phyloP scores from a whole-genome alignment of 306 rosid genomes.

The Malus asiatica region DNA sequence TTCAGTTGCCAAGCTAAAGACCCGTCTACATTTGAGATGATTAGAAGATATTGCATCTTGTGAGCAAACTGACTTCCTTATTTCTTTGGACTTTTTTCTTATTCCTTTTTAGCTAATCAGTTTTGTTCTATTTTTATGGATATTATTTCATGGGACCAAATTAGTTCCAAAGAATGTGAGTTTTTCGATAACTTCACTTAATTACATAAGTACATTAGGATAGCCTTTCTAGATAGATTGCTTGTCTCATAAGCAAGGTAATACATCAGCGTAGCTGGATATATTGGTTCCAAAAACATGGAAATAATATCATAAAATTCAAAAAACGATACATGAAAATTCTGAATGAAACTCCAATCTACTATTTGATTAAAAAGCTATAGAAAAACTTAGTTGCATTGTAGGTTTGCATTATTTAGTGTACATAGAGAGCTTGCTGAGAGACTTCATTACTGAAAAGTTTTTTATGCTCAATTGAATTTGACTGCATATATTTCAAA shows the following conservation, averaged over 20 bases:
- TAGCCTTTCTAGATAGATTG: background rate
- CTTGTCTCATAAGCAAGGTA: background rate
- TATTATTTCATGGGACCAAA: background rate
- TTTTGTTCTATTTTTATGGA: background rate
- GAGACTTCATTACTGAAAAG: background rate
- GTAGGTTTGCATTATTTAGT: background rate
- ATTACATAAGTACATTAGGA: background rate
- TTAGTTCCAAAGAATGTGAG: background rate
- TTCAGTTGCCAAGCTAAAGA: constrained; percentile 75
- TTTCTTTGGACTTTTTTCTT: background rate
- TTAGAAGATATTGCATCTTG: constrained; percentile 49
- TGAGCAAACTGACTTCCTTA: constrained; percentile 33
- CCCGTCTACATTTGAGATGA: constrained; percentile 59
- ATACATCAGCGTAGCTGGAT: too few relatives aligned
- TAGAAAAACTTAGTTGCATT: background rate
- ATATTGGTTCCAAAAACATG: background rate
- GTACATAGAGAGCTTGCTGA: background rate
- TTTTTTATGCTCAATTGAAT: background rate
- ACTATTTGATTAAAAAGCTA: background rate
- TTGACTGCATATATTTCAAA: background rate
- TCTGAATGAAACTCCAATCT: background rate
- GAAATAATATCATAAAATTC: background rate
- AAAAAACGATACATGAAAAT: background rate
- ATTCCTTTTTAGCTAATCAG: background rate
- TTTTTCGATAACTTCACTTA: background rate